Conservation (phyloP, 2,329 filamentous ascomycete genomes). For the Fusarium nelsonii region DNA sequence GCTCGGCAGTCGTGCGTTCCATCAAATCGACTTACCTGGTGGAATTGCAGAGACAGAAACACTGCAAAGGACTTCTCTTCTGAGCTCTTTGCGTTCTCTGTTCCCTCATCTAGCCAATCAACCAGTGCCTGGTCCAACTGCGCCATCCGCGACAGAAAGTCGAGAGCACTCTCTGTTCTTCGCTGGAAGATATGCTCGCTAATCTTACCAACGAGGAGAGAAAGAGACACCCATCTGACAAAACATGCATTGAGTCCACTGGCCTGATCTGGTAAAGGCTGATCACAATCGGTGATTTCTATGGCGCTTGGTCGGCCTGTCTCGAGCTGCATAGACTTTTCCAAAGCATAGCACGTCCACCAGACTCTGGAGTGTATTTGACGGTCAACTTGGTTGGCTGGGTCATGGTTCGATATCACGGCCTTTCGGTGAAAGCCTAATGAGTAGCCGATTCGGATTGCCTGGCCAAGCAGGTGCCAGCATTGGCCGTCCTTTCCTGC, state of each 20-base stretch:
- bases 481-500: slow-evolving; percentile 39
- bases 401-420: slow-evolving; percentile 7
- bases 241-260: slow-evolving; percentile 22
- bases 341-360: slow-evolving; percentile 41
- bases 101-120: slow-evolving; percentile 30
- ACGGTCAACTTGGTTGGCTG: slow-evolving; percentile 11
- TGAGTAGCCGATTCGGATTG: slow-evolving; percentile 33
- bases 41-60: slow-evolving; percentile 38
- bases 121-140: slow-evolving; percentile 35
- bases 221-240: slow-evolving; percentile 35
- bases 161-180: slow-evolving; percentile 27
- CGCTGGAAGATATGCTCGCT: slow-evolving; percentile 39
- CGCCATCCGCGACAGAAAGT: slow-evolving; percentile 29
- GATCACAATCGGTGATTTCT: slow-evolving; percentile 37
- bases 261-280: slow-evolving; percentile 20
- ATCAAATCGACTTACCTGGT: slow-evolving; percentile 15
- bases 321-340: slow-evolving; percentile 42
- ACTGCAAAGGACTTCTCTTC: slow-evolving; percentile 27
- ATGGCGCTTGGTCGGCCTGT: slow-evolving; percentile 40
- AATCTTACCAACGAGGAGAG: slow-evolving; percentile 35
- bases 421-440: slow-evolving; percentile 36
- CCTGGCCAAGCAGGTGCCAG: slow-evolving; percentile 39
- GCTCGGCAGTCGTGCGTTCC: no score
- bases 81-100: slow-evolving; percentile 8
- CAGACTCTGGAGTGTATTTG: slow-evolving; percentile 34